A percentile compares a stretch with the other conserved stretches of the same genome.
Conservation (phyloP, 257 asterid genomes). For the Nicotiana attenuata region DNA sequence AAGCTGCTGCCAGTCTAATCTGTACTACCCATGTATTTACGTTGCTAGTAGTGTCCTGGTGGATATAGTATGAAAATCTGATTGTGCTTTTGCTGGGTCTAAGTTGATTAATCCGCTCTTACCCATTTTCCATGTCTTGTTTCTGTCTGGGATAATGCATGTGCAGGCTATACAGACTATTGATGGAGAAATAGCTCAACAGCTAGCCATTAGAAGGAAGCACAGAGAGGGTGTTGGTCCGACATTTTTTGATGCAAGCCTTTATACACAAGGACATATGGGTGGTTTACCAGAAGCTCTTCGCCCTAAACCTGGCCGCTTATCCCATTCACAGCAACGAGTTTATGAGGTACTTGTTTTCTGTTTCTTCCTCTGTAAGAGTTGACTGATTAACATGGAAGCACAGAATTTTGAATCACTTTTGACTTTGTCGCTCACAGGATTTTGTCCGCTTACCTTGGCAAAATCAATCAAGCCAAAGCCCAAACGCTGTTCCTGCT, state of each 20-base stretch:
- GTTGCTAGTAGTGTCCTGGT: not conserved
- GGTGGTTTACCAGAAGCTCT: conserved; percentile 85
- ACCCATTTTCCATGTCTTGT: not conserved
- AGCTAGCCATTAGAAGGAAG: conserved; percentile 64
- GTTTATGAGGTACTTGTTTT: conserved; percentile 73
- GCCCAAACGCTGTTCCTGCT: conserved; percentile 59
- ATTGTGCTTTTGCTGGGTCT: not conserved
- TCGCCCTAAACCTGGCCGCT: conserved; percentile 92
- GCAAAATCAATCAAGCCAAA: conserved; percentile 82
- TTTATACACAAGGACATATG: conserved; percentile 72
- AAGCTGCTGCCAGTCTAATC: not conserved
- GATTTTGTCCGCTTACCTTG: conserved; percentile 96
- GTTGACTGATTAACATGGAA: not conserved
- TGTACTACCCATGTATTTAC: not conserved
- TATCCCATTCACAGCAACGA: conserved; percentile 88
- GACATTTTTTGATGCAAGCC: conserved; percentile 55
- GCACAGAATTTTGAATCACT: not conserved
- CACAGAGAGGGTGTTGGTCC: conserved; percentile 80
- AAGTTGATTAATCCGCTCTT: not conserved
- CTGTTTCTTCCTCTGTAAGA: conserved; percentile 1
- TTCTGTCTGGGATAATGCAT: not conserved
- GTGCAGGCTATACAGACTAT: conserved; percentile 85
- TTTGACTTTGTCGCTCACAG: conserved; percentile 28
- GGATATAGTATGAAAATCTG: not conserved
- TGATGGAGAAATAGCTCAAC: conserved; percentile 86